Conservation (phyloP, 805 yeast species). For the Hanseniaspora thailandica region DNA sequence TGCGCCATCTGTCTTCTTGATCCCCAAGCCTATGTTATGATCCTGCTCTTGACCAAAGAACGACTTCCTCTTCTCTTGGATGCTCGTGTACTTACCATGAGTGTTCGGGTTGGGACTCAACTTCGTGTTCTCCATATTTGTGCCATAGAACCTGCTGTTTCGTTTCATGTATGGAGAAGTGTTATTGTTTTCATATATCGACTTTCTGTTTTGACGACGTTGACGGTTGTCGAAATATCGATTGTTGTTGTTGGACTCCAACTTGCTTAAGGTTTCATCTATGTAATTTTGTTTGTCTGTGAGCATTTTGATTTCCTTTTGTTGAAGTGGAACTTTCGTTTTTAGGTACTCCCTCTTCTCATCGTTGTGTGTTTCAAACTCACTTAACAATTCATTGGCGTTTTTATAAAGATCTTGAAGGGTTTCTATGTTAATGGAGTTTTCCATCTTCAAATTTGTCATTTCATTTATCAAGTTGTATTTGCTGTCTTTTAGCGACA, state of each 20-base stretch:
- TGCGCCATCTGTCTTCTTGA: not conserved
- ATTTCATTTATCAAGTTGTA: slow-evolving; percentile 4
- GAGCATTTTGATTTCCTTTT: not conserved
- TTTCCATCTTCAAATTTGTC: slow-evolving; percentile 6
- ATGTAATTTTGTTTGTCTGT: slow-evolving; percentile 3
- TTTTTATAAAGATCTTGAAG: not conserved
- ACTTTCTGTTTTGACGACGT: not conserved
- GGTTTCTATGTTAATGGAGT: slow-evolving; percentile 4
- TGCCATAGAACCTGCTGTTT: slow-evolving; percentile 11
- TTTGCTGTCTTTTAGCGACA: slow-evolving; percentile 1
- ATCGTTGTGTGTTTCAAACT: slow-evolving; percentile 7
- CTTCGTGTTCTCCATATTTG: not conserved
- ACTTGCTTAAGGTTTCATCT: not conserved
- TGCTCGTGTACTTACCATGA: not conserved
- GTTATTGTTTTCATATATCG: not conserved
- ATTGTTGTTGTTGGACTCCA: not conserved
- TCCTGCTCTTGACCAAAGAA: slow-evolving; percentile 1
- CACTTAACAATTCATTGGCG: not conserved
- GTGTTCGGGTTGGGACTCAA: not conserved
- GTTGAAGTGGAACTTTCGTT: not conserved
- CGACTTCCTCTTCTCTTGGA: slow-evolving; percentile 4
- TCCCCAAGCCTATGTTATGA: not conserved
- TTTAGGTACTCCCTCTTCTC: slow-evolving; percentile 2
- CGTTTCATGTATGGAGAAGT: slow-evolving; percentile 3
- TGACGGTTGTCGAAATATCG: not conserved